phyloP scores from a whole-genome alignment of 352 stramenopile species.

The Phytophthora megakarya region DNA sequence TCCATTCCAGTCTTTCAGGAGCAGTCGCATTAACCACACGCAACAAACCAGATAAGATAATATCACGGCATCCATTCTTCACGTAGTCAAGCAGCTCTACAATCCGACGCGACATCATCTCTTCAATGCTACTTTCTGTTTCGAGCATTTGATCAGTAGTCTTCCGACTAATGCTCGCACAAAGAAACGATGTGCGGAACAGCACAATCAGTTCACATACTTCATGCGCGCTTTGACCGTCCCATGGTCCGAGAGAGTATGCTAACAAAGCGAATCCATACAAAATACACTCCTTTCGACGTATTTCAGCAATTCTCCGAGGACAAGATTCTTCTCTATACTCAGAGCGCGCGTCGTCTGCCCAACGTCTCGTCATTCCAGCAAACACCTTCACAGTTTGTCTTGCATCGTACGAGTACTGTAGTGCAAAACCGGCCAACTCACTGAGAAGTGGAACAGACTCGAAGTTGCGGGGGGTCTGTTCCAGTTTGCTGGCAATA shows the following conservation, averaged over 20 bases:
- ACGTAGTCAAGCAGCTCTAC: conserved; percentile 21
- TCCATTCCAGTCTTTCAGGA: conserved; percentile 34
- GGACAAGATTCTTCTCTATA: conserved; percentile 14
- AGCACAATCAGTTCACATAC: conserved; percentile 53
- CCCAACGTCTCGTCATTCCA: conserved; percentile 36
- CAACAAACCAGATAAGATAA: conserved; percentile 29
- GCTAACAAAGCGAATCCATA: conserved; percentile 49
- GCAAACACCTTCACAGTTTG: conserved; percentile 27
- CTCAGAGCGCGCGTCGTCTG: conserved; percentile 19
- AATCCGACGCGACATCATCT: conserved; percentile 46
- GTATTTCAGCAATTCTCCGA: conserved; percentile 25
- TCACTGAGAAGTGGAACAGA: conserved; percentile 46
- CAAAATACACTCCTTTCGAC: conserved; percentile 47
- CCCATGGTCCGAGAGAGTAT: conserved; percentile 30
- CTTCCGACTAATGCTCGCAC: conserved; percentile 25
- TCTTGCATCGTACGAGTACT: conserved; percentile 30
- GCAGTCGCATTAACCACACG: conserved; percentile 30
- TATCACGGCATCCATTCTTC: background rate
- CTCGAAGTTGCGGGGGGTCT: conserved; percentile 37
- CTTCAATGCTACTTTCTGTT: conserved; percentile 31
- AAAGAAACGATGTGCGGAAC: conserved; percentile 45
- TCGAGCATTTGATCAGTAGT: conserved; percentile 26
- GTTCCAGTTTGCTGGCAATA: conserved; percentile 30
- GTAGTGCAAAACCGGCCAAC: conserved; percentile 32
- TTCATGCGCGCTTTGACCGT: conserved; percentile 19